Conservation (phyloP, 441 rosid genomes). For the Flueggea neowawraea region DNA sequence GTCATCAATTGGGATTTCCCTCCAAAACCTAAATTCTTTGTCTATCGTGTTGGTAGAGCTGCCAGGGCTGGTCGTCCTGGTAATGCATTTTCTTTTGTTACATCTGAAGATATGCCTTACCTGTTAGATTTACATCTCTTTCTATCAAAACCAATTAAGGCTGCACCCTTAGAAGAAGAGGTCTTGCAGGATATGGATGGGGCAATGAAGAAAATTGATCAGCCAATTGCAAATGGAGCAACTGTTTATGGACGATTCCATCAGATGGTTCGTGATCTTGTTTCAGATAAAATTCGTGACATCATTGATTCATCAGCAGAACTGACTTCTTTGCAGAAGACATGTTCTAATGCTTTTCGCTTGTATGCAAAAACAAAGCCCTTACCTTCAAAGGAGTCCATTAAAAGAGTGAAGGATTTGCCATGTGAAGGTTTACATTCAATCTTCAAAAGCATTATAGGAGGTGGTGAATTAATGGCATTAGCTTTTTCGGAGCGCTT, state of each 20-base stretch:
- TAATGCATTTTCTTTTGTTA: slow-evolving; percentile 83
- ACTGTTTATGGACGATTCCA: slow-evolving; percentile 94
- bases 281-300: slow-evolving; percentile 69
- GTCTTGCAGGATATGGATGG: slow-evolving; percentile 77
- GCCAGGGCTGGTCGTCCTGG: slow-evolving; percentile 97
- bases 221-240: slow-evolving; percentile 75
- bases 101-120: slow-evolving; percentile 90
- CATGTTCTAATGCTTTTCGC: slow-evolving; percentile 84
- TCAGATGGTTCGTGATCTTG: slow-evolving; percentile 77
- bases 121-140: slow-evolving; percentile 90
- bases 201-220: slow-evolving; percentile 62
- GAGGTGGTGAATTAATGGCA: slow-evolving; percentile 82
- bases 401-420: slow-evolving; percentile 77
- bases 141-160: slow-evolving; percentile 79
- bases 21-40: slow-evolving; percentile 88
- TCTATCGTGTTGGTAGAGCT: slow-evolving; percentile 93
- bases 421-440: slow-evolving; percentile 93
- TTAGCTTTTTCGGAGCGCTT: slow-evolving; percentile 90
- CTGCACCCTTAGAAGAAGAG: slow-evolving; percentile 97
- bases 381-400: slow-evolving; percentile 81
- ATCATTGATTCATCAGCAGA: slow-evolving; percentile 83
- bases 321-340: slow-evolving; percentile 56
- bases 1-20: slow-evolving; percentile 99
- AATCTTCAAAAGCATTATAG: slow-evolving; percentile 65
- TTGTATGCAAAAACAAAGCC: slow-evolving; percentile 90